Percentiles rank a stretch among this genome's conserved stretches.
phyloP scores from a whole-genome alignment of 139 green algal genomes.

The Volvox africanus region DNA sequence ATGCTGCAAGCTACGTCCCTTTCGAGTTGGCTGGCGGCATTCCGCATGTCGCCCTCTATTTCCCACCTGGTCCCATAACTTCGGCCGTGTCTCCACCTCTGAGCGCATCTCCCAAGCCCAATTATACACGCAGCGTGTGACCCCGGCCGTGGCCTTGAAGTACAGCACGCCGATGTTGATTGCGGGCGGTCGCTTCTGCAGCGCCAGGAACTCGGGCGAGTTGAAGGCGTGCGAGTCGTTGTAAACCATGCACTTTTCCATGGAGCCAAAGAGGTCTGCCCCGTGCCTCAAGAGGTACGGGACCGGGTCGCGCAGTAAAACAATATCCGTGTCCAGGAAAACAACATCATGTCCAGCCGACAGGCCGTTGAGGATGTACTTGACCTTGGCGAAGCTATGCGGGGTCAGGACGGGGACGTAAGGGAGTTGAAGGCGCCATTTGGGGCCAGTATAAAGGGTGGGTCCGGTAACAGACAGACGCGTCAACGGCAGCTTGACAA shows the following conservation, averaged over 20 bases:
- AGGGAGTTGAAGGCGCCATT: background rate
- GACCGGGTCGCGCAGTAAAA: slow-evolving; percentile 29
- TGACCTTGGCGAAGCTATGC: slow-evolving; percentile 43
- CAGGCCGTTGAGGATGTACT: slow-evolving; percentile 49
- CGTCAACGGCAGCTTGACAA: no score
- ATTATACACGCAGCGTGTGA: slow-evolving; percentile 47
- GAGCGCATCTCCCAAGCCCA: slow-evolving; percentile 33
- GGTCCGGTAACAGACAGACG: no score
- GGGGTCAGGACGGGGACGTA: background rate
- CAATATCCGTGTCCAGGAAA: slow-evolving; percentile 40
- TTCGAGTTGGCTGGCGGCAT: no score
- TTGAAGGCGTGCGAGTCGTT: background rate
- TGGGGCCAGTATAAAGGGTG: no score
- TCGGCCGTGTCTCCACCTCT: slow-evolving; percentile 6
- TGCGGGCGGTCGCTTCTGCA: background rate
- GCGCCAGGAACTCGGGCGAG: background rate
- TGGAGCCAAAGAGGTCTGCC: background rate
- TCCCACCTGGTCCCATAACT: slow-evolving; percentile 36
- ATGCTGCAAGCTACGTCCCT: no score
- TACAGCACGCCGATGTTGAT: slow-evolving; percentile 47
- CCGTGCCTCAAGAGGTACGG: slow-evolving; percentile 11
- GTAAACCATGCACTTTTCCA: slow-evolving; percentile 38
- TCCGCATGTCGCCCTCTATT: background rate
- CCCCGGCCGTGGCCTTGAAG: slow-evolving; percentile 35
- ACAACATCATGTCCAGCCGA: slow-evolving; percentile 33